Base-by-base conservation (phyloP, 1,284 basidiomycete genomes). In the Moniliella sp. region DNA sequence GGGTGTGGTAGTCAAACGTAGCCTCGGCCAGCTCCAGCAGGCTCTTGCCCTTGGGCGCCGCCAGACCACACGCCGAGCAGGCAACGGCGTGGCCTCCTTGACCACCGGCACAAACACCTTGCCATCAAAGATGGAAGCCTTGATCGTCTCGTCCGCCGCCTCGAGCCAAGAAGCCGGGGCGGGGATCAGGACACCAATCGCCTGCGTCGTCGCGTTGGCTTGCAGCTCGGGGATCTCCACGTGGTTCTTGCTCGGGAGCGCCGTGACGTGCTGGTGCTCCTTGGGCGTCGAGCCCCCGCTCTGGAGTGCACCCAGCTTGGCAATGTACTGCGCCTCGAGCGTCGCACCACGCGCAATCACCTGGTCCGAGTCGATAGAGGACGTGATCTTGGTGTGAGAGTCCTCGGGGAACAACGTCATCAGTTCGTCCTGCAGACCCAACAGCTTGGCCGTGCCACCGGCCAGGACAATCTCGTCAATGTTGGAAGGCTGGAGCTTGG, bases 401-500 rank as follows among this genome's bases (percentile, higher is more conserved):
- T 69, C 68, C 46, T 83, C 78, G 18, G 67, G 57, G 61, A 91
- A 78, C 25, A 78, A 71, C 33, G 70, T 65, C 18, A 66, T 63
- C 25, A 97, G 64, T 34, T 74, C 67, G 53, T 76, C 74, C 54
- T 80, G 74, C 28, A 94, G 68, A 10, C 83, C 82, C 0, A 82
- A 78, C 18, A 94, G 69, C 43, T 74, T 74, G n/a, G 80, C 73
- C 2, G 80, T 78, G 3, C 83, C 80, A 17, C 91, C 88, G 25
- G 83, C 75, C 46, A 94, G 79, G 18, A 88, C 71, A 43, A 91
- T 52, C 66, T 93, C 84, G 59, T 91, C 81, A 33, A 94, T 70
- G 48, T 76, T 64, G 69, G 69, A 40, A n/a, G 77, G 64, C 53
- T 94, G 82, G 16, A 83, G 57, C 12, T 67, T 67, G 0, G 74